phyloP scores from a whole-genome alignment of 805 yeast genomes.

The Saturnispora kantuleensis region DNA sequence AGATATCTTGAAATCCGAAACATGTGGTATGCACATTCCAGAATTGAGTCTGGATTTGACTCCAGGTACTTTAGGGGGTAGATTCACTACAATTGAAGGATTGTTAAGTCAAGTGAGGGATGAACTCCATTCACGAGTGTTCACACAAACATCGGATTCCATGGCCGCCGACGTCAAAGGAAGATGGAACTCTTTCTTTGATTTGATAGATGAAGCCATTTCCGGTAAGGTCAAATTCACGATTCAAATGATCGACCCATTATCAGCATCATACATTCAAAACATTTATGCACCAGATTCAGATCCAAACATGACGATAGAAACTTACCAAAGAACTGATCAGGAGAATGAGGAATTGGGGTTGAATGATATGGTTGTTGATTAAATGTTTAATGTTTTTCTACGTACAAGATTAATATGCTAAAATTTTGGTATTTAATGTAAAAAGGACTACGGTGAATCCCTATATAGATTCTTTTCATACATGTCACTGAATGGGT shows the following conservation, averaged over 20 bases:
- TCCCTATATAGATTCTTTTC: constrained; percentile 1
- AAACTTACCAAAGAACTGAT: constrained; percentile 80
- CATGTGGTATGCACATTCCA: constrained; percentile 78
- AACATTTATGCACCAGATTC: constrained; percentile 98
- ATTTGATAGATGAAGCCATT: constrained; percentile 62
- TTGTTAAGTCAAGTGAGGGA: constrained; percentile 79
- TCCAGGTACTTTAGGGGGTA: constrained; percentile 95
- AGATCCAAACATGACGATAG: constrained; percentile 91
- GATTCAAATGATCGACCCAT: constrained; percentile 83
- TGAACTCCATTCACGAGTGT: constrained; percentile 78
- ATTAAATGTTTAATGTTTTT: not conserved
- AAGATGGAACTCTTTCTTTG: constrained; percentile 80
- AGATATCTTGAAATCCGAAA: constrained; percentile 89
- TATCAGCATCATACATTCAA: constrained; percentile 91
- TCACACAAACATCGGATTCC: constrained; percentile 79
- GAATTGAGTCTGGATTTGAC: constrained; percentile 85
- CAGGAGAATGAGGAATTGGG: constrained; percentile 93
- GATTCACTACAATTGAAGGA: constrained; percentile 97
- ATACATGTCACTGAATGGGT: constrained; percentile 22
- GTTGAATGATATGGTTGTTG: constrained; percentile 38
- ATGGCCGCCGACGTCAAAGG: constrained; percentile 69
- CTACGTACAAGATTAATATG: too few relatives aligned
- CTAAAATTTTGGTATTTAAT: not conserved
- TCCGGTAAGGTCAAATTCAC: constrained; percentile 80
- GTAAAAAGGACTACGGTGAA: not conserved